Evolutionary conservation across 305 asterid genomes (phyloP).

Genomic region (Solanum hybrid): DNA sequence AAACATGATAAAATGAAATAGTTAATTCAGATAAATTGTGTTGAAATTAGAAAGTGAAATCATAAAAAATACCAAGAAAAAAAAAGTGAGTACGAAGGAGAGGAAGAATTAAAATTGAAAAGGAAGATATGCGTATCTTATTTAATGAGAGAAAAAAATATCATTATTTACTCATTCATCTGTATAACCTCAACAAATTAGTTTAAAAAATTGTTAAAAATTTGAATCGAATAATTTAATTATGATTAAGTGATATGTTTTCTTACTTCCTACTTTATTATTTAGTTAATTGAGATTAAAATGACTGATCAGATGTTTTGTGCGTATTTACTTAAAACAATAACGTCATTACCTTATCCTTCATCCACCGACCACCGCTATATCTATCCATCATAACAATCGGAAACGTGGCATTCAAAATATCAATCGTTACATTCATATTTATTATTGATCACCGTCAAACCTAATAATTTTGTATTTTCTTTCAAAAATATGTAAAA

Average conservation of each 20-base stretch:
- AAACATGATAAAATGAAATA: neutral
- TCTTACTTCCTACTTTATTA: neutral
- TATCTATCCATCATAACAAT: neutral
- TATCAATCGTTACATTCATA: neutral
- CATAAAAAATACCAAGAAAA: neutral
- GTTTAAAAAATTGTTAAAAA: neutral
- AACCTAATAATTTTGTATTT: neutral
- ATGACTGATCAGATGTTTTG: rapidly evolving
- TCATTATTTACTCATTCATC: neutral
- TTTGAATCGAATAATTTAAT: neutral
- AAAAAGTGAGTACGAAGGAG: neutral
- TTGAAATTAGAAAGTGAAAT: neutral
- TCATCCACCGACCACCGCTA: neutral
- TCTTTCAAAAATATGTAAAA: neutral
- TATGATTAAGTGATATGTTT: neutral
- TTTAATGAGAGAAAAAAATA: neutral
- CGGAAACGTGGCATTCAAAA: neutral
- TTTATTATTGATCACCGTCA: neutral
- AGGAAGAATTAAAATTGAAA: neutral
- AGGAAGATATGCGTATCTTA: neutral
- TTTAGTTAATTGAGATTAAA: neutral
- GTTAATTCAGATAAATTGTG: neutral
- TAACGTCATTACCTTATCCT: neutral
- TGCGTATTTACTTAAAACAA: neutral
- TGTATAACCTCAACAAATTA: neutral